A percentile compares a stretch with the other conserved stretches of the same genome.
Evolutionary conservation across 306 rosid species (phyloP).

Genomic region (Medicago arabica): DNA sequence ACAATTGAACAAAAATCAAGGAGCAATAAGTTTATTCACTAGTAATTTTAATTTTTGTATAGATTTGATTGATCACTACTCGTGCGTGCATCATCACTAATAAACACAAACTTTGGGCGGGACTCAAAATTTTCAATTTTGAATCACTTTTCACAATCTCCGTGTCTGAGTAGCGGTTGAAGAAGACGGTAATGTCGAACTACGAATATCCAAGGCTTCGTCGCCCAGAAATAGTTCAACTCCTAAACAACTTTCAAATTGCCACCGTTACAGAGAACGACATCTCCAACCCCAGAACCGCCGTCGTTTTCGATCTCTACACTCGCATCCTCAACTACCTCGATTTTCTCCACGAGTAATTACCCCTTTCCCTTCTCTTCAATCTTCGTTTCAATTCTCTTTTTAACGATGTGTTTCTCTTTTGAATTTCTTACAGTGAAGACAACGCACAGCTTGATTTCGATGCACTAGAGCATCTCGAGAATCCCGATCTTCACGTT

Average conservation of each 20-base stretch:
- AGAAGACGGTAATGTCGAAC: conserved; percentile 54
- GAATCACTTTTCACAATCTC: no score
- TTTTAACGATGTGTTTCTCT: neutral
- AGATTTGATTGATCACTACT: no score
- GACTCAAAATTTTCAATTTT: no score
- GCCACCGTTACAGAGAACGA: conserved; percentile 65
- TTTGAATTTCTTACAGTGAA: conserved; percentile 56
- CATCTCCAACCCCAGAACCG: conserved; percentile 56
- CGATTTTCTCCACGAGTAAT: conserved; percentile 33
- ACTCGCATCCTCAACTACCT: conserved; percentile 61
- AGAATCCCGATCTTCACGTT: conserved; percentile 68
- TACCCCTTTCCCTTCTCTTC: neutral
- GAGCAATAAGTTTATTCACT: no score
- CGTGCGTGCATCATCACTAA: no score
- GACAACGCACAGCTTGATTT: conserved; percentile 75
- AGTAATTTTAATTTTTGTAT: no score
- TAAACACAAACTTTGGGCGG: no score
- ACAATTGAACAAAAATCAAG: no score
- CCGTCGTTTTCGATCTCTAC: conserved; percentile 64
- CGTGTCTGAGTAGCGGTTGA: no score
- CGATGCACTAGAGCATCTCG: conserved; percentile 72
- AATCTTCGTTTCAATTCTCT: neutral
- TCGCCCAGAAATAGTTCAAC: conserved; percentile 54
- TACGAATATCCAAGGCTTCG: conserved; percentile 67
- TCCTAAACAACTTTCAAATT: conserved; percentile 57